Conservation (phyloP, 371 early-diverging fungal genomes). For the Lichtheimia corymbifera region DNA sequence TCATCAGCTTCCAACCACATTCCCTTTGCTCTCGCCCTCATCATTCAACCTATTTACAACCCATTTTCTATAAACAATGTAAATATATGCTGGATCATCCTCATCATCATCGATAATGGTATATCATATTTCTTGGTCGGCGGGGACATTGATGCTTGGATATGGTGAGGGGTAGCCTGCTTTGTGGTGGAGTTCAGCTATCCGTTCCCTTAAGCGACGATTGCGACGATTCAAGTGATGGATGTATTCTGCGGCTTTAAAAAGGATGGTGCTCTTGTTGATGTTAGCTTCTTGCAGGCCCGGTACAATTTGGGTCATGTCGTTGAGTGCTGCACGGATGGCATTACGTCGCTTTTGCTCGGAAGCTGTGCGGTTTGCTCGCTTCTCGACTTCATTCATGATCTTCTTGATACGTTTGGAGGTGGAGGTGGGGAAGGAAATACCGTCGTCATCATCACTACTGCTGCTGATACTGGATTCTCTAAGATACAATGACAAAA, state of each 20-base stretch:
- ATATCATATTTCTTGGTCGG: neutral
- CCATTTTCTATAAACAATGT: too few relatives aligned
- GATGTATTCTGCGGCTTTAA: neutral
- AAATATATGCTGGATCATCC: neutral
- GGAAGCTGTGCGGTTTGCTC: neutral
- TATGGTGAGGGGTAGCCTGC: neutral
- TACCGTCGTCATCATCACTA: neutral
- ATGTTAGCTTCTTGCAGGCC: neutral
- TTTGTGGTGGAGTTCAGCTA: neutral
- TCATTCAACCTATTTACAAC: too few relatives aligned
- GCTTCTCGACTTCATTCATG: neutral
- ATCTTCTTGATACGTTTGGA: slow-evolving; percentile 1
- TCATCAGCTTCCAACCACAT: neutral
- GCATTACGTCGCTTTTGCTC: neutral
- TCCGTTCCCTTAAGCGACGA: neutral
- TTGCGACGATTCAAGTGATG: neutral
- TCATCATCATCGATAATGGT: neutral
- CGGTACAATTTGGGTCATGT: neutral
- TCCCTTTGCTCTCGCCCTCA: too few relatives aligned
- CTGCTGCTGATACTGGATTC: too few relatives aligned
- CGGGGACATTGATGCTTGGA: neutral
- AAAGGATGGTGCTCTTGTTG: slow-evolving; percentile 1
- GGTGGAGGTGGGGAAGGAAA: too few relatives aligned
- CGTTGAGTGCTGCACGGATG: neutral
- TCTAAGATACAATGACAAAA: neutral